phyloP scores from a whole-genome alignment of 805 yeast genomes.

The Candida nemodendra region DNA sequence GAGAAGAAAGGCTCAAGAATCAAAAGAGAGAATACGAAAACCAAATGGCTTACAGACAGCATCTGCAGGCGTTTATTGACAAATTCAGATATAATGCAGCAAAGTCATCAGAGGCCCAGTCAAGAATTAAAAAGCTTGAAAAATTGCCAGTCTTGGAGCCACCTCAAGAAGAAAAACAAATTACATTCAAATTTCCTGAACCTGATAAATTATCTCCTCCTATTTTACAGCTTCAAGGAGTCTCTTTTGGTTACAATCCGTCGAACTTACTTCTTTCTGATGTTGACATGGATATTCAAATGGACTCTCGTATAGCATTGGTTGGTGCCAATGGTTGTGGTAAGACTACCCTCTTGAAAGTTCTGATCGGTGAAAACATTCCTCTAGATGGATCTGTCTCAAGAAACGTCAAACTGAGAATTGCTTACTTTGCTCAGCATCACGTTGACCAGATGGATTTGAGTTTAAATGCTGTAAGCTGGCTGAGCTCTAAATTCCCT shows the following conservation, averaged over 20 bases:
- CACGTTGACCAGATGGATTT: conserved; percentile 98
- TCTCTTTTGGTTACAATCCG: conserved; percentile 79
- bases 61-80: conserved; percentile 91
- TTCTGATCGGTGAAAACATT: conserved; percentile 71
- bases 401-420: conserved; percentile 80
- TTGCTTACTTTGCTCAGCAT: conserved; percentile 97
- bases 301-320: conserved; percentile 92
- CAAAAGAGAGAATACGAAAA: conserved; percentile 94
- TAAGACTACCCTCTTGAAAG: conserved; percentile 89
- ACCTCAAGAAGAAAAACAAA: conserved; percentile 86
- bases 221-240: conserved; percentile 81
- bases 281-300: conserved; percentile 86
- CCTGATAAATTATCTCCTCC: conserved; percentile 94
- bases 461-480: conserved; percentile 78
- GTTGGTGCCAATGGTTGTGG: conserved; percentile 99
- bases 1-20: conserved; percentile 92
- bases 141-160: conserved; percentile 90
- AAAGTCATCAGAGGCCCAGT: conserved; percentile 95
- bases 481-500: conserved; percentile 89
- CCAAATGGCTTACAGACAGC: conserved; percentile 94
- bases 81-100: conserved; percentile 98
- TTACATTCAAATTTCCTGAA: conserved; percentile 90
- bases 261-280: conserved; percentile 61
- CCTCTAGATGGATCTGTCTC: conserved; percentile 81
- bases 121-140: conserved; percentile 94